Conservation (phyloP, 106 monocot species). For the Agapanthus africanus region DNA sequence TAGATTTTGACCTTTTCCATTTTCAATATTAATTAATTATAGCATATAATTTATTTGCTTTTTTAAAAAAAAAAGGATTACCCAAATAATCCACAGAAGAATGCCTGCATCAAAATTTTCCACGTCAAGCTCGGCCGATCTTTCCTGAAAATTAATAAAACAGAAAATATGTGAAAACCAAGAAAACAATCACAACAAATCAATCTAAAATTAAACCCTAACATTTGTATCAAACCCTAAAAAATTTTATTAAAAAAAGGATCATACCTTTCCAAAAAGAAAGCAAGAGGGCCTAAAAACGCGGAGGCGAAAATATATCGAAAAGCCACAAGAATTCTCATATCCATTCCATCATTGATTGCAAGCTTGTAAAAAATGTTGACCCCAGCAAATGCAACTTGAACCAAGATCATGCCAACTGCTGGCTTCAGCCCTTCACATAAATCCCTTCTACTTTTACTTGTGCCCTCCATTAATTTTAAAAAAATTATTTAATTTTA, state of each 20-base stretch:
- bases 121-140: constrained; percentile 48
- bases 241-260: background rate
- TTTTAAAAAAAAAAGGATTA: constrained; percentile 13
- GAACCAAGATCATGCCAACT: constrained; percentile 49
- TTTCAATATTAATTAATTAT: too few relatives aligned
- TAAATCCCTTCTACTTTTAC: background rate
- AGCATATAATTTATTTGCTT: too few relatives aligned
- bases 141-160: constrained; percentile 68
- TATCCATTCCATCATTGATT: constrained; percentile 64
- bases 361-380: constrained; percentile 70
- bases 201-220: background rate
- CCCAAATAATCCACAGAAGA: constrained; percentile 68
- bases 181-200: background rate
- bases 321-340: constrained; percentile 54
- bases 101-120: constrained; percentile 48
- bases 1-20: too few relatives aligned
- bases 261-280: constrained; percentile 46
- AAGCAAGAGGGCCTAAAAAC: constrained; percentile 45
- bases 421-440: constrained; percentile 35
- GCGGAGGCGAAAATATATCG: constrained; percentile 50
- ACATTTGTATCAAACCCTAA: background rate
- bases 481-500: too few relatives aligned
- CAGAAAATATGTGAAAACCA: too few relatives aligned
- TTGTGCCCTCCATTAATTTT: background rate
- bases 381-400: constrained; percentile 41